phyloP scores from a whole-genome alignment of 1,284 basidiomycete species.

The Filobasidium uniguttulatum region DNA sequence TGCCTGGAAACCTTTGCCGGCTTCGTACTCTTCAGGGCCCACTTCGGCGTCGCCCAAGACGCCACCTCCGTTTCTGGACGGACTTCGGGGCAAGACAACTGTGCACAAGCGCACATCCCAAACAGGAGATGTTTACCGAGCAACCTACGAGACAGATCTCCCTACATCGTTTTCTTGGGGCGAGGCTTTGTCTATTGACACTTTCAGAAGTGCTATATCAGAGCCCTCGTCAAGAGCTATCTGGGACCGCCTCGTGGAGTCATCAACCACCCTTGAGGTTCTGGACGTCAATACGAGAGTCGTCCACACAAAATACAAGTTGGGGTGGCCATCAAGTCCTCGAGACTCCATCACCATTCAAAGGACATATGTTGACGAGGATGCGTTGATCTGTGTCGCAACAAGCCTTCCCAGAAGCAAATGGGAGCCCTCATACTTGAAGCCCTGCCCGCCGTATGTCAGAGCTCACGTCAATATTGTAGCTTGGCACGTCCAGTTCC shows the following conservation, averaged over 20 bases:
- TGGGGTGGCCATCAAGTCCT: slow-evolving; percentile 94
- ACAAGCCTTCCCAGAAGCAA: slow-evolving; percentile 83
- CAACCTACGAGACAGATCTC: slow-evolving; percentile 54
- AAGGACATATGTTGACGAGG: slow-evolving; percentile 62
- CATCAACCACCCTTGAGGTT: slow-evolving; percentile 67
- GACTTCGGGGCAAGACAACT: background rate
- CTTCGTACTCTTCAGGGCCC: slow-evolving; percentile 20
- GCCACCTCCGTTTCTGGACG: slow-evolving; percentile 1
- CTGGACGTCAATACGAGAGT: slow-evolving; percentile 75
- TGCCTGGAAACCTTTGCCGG: slow-evolving; percentile 36
- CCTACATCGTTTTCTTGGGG: slow-evolving; percentile 37
- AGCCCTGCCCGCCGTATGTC: slow-evolving; percentile 88
- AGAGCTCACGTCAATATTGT: slow-evolving; percentile 77
- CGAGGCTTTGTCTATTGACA: slow-evolving; percentile 55
- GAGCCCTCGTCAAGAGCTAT: slow-evolving; percentile 1
- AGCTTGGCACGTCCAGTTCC: slow-evolving; percentile 75
- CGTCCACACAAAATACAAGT: slow-evolving; percentile 71
- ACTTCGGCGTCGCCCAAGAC: slow-evolving; percentile 20
- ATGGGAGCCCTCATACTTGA: slow-evolving; percentile 84
- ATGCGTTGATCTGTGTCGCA: slow-evolving; percentile 78
- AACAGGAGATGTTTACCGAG: slow-evolving; percentile 65
- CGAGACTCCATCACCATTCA: slow-evolving; percentile 87
- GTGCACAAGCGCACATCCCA: slow-evolving; percentile 37
- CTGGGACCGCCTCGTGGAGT: slow-evolving; percentile 84
- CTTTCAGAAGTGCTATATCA: slow-evolving; percentile 62